Evolutionary conservation across 495 filamentous ascomycete genomes (phyloP).

Genomic region (Aspergillus diversus): DNA sequence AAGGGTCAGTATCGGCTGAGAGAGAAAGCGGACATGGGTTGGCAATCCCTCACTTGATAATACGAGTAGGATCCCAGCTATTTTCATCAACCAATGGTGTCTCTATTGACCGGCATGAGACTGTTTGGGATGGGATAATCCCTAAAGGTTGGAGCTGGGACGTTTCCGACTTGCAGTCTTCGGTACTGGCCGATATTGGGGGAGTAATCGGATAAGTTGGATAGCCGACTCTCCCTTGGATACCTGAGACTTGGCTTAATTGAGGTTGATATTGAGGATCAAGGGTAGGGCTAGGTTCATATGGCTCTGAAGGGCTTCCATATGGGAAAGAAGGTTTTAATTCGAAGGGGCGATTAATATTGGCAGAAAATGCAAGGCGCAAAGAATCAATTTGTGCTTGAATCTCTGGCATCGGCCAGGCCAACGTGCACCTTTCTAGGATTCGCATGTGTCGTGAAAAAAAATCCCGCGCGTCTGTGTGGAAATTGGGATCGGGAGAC

Average conservation of each 20-base stretch:
- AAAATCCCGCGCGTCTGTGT: constrained; percentile 82
- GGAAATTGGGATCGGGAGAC: constrained; percentile 88
- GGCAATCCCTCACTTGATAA: constrained; percentile 80
- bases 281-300: constrained; percentile 64
- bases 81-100: constrained; percentile 68
- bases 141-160: constrained; percentile 76
- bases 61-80: constrained; percentile 87
- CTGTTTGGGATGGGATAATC: constrained; percentile 64
- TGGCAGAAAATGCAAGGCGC: constrained; percentile 89
- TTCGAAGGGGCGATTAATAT: constrained; percentile 82
- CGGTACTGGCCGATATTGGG: constrained; percentile 74
- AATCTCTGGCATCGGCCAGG: constrained; percentile 93
- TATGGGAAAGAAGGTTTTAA: constrained; percentile 88
- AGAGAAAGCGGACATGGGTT: not conserved
- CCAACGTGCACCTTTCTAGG: constrained; percentile 78
- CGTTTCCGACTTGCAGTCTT: constrained; percentile 80
- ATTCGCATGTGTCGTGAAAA: constrained; percentile 97
- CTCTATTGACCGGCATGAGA: constrained; percentile 48
- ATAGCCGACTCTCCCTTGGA: constrained; percentile 73
- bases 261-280: constrained; percentile 50
- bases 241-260: constrained; percentile 35
- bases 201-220: constrained; percentile 77
- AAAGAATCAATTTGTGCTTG: constrained; percentile 88
- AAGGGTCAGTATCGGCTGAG: constrained; percentile 31
- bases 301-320: constrained; percentile 71